Evolutionary conservation across 2,329 filamentous ascomycete species (phyloP).

Genomic region (Leptodontidium sp.): DNA sequence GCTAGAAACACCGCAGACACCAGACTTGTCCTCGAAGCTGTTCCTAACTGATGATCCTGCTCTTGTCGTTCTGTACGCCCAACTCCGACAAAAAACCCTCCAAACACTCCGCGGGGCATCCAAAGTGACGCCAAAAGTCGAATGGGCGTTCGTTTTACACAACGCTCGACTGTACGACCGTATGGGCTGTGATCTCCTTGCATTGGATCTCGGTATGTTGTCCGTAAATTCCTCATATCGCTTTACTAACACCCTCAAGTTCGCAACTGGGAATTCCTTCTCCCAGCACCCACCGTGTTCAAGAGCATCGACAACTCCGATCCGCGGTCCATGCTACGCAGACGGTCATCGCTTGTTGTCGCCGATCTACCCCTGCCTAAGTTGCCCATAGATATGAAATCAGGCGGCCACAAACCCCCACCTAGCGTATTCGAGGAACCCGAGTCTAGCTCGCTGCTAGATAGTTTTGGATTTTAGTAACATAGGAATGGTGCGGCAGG

Average conservation of each 20-base stretch:
- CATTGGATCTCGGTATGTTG: constrained; percentile 77
- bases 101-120: constrained; percentile 88
- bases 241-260: constrained; percentile 55
- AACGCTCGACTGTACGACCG: constrained; percentile 85
- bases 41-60: constrained; percentile 93
- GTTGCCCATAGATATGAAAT: constrained; percentile 54
- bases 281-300: constrained; percentile 53
- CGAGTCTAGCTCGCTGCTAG: constrained; percentile 85
- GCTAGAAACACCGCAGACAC: constrained; percentile 71
- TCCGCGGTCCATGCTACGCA: constrained; percentile 67
- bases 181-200: constrained; percentile 93
- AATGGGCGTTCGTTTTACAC: constrained; percentile 90
- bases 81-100: constrained; percentile 81
- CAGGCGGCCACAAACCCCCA: constrained; percentile 60
- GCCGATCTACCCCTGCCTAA: constrained; percentile 69
- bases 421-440: constrained; percentile 90
- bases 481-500: not conserved
- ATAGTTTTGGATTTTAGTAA: constrained; percentile 82
- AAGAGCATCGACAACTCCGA: constrained; percentile 50
- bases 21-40: constrained; percentile 76
- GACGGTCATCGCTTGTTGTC: constrained; percentile 81
- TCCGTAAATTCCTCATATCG: not conserved
- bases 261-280: constrained; percentile 82
- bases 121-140: constrained; percentile 78
- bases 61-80: constrained; percentile 84